Conservation (phyloP, 2,329 filamentous ascomycete species). For the Tolypocladium ovalisporum region DNA sequence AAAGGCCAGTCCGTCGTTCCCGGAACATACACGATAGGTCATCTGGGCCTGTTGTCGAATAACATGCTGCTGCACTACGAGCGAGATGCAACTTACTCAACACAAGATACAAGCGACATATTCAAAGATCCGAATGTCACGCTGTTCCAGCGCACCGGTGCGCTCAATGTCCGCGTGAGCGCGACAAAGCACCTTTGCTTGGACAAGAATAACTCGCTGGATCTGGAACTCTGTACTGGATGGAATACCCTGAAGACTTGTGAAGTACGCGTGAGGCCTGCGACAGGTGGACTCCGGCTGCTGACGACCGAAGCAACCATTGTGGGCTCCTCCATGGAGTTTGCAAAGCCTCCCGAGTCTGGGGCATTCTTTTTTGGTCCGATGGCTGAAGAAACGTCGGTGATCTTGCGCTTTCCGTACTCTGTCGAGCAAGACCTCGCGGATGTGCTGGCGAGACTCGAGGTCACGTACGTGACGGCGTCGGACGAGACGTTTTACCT, state of each 20-base stretch:
- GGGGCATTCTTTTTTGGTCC: constrained; percentile 40
- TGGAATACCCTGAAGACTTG: constrained; percentile 57
- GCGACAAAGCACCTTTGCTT: constrained; percentile 65
- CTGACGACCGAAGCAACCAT: constrained; percentile 49
- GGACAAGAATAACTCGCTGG: constrained; percentile 66
- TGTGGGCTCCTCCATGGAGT: constrained; percentile 27
- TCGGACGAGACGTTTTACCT: constrained; percentile 35
- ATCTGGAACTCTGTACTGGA: constrained; percentile 62
- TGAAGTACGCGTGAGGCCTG: constrained; percentile 51
- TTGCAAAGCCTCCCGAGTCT: constrained; percentile 39
- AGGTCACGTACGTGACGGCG: constrained; percentile 61
- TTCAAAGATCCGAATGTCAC: constrained; percentile 52
- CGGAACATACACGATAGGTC: constrained; percentile 66
- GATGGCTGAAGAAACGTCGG: constrained; percentile 30
- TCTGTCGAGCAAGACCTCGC: constrained; percentile 68
- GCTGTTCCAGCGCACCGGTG: constrained; percentile 60
- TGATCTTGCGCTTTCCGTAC: constrained; percentile 65
- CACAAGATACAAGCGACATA: constrained; percentile 35
- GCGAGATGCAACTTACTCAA: constrained; percentile 38
- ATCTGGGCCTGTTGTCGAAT: constrained; percentile 51
- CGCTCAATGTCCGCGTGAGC: constrained; percentile 57
- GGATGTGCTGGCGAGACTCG: constrained; percentile 63
- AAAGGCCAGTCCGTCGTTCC: constrained; percentile 46
- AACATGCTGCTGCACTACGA: constrained; percentile 59
- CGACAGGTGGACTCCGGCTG: constrained; percentile 54